Evolutionary conservation across 2,329 filamentous ascomycete genomes (phyloP).

Genomic region (Cytospora schulzeri): DNA sequence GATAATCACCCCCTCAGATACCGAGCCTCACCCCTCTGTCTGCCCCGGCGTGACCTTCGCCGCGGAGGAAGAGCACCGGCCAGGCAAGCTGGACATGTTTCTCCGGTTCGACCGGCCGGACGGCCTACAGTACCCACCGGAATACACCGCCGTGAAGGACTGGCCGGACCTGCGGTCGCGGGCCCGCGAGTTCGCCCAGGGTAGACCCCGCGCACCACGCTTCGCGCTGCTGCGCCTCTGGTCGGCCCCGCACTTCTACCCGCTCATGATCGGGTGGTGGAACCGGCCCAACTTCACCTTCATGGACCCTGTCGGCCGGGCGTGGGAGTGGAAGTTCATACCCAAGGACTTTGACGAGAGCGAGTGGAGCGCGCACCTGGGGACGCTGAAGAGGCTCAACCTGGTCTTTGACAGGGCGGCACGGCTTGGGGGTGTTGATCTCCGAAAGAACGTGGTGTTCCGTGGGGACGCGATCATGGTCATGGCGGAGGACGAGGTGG

Average conservation of each 20-base stretch:
- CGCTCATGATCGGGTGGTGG: constrained; percentile 45
- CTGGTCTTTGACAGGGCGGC: constrained; percentile 35
- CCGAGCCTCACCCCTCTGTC: constrained; percentile 33
- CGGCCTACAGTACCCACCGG: not conserved
- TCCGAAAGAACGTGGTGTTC: constrained; percentile 42
- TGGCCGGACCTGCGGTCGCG: constrained; percentile 10
- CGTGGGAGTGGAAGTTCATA: constrained; percentile 51
- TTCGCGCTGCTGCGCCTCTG: constrained; percentile 50
- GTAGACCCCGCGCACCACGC: constrained; percentile 39
- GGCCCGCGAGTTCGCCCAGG: constrained; percentile 17
- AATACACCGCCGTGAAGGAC: not conserved
- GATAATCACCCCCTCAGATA: constrained; percentile 39
- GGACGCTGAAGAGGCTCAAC: constrained; percentile 37
- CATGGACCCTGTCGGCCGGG: constrained; percentile 44
- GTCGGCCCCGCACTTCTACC: constrained; percentile 52
- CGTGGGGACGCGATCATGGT: constrained; percentile 48
- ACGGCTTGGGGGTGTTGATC: constrained; percentile 26
- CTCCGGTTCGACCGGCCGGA: constrained; percentile 42
- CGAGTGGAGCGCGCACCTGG: constrained; percentile 46
- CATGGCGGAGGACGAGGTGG: constrained; percentile 46
- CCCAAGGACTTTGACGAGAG: constrained; percentile 48
- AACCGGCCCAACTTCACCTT: constrained; percentile 42
- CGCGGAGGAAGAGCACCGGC: constrained; percentile 40
- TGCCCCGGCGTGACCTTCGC: constrained; percentile 42
- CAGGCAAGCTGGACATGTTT: constrained; percentile 43